Base-by-base conservation (phyloP, 495 filamentous ascomycete species). In the Aspergillus heteromorphus region DNA sequence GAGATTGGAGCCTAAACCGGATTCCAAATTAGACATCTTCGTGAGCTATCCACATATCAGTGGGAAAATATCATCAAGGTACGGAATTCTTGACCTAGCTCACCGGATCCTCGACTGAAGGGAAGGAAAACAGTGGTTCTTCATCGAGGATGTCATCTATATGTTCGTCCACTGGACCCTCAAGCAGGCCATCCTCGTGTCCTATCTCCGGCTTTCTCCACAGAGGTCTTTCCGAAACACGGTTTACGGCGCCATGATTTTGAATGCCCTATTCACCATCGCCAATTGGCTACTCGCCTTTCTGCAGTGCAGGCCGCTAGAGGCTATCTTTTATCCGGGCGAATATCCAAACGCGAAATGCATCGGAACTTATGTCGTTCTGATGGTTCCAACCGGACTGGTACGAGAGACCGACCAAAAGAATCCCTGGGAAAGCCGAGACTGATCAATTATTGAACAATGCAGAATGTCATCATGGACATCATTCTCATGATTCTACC, bases 141-240 rank as follows among this genome's bases (percentile, higher is more conserved):
- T 54, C 19, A 27, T 48, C 17, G 62, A 65, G 29, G 59, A 65
- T 43, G 52, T 62, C 29, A 55, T 45, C 25, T 65, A 63, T 34
- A 51, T 63, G 31, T 63, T 30, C 18, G 57, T 63, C 45, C 62
- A 65, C n/a, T 63, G 50, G 38, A 49, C 51, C 30, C 49, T 65
- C 53, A 65, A 65, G 29, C 51, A 73, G 57, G 64, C 70, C 54
- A 60, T 62, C 41, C 51, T 73, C 31, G 51, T 74, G n/a, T 63
- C 69, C 49, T 76, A 71, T 53, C 60, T 69, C 48, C 70, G 70
- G 40, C 67, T 79, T 9, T 65, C 65, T n/a, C 42, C 43, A 5
- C 19, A 30, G 4, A 36, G 23, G 5, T 11, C 6, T n/a, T 53
- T 58, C 41, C 36, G 29, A 6, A n/a, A 29, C 23, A 34, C 27